These are phyloP conservation scores for Syncephalastrum contaminatum DNA, from an alignment of 371 early-diverging fungal species.

Conservation along the genomic window DNA sequence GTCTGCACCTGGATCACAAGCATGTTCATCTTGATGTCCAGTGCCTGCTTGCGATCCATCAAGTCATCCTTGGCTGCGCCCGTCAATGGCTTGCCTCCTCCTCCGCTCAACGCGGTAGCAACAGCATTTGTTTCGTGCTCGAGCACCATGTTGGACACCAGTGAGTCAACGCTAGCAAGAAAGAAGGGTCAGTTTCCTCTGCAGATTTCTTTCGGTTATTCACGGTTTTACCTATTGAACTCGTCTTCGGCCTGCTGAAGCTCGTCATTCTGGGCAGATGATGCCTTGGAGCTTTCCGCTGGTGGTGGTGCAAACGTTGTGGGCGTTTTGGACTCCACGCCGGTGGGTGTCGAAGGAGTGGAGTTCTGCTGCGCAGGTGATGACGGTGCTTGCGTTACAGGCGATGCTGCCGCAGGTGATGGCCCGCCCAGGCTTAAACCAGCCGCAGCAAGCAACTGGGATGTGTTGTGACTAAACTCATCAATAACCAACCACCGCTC, in stretches of 20 bases:
- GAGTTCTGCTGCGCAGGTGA: neutral
- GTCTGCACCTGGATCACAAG: constrained; percentile 79
- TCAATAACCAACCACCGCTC: constrained; percentile 76
- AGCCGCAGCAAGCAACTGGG: constrained; percentile 22
- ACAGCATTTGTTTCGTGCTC: constrained; percentile 67
- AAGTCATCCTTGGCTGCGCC: constrained; percentile 58
- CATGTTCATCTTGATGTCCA: constrained; percentile 80
- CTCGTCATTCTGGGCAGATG: constrained; percentile 22
- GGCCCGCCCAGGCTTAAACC: constrained; percentile 23
- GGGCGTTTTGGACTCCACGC: neutral
- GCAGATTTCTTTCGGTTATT: neutral
- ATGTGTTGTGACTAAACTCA: constrained; percentile 38
- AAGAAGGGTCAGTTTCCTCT: neutral
- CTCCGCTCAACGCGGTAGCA: constrained; percentile 43
- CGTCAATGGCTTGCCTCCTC: constrained; percentile 23
- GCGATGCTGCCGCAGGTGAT: constrained; percentile 1
- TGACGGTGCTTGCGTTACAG: neutral
- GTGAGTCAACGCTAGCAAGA: constrained; percentile 59
- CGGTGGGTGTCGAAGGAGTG: neutral
- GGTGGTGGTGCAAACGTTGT: constrained; percentile 4
- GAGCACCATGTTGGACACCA: constrained; percentile 78
- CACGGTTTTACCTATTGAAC: constrained; percentile 34
- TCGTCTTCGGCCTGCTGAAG: constrained; percentile 55
- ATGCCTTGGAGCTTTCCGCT: constrained; percentile 1
- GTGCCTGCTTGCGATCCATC: constrained; percentile 61